Conservation (phyloP, 768 basidiomycete genomes). For the Hemileccinum impolitum region DNA sequence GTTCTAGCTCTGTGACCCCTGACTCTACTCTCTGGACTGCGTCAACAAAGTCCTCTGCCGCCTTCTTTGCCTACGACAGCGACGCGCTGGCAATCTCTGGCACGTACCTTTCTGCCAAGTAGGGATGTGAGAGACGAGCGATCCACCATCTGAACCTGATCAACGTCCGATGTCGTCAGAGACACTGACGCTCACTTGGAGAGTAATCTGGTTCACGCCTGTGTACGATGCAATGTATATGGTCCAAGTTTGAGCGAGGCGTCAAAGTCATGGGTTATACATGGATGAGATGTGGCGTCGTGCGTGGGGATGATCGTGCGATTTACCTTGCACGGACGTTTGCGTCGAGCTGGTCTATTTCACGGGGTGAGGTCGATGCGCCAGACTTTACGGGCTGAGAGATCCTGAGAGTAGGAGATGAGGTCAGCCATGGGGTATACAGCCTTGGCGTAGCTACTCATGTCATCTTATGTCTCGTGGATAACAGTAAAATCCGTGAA, state of each 20-base stretch:
- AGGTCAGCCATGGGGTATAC: background rate
- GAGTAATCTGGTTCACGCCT: constrained; percentile 26
- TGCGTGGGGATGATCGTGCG: too few relatives aligned
- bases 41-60: constrained; percentile 11
- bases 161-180: too few relatives aligned
- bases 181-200: too few relatives aligned
- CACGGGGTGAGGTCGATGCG: constrained; percentile 9
- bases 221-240: constrained; percentile 21
- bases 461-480: too few relatives aligned
- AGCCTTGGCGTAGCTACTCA: too few relatives aligned
- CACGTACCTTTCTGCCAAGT: constrained; percentile 17
- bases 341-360: constrained; percentile 17
- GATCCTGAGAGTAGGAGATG: constrained; percentile 14
- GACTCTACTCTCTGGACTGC: constrained; percentile 8
- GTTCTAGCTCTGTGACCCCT: constrained; percentile 14
- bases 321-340: too few relatives aligned
- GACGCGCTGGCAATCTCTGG: constrained; percentile 4
- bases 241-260: too few relatives aligned
- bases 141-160: constrained; percentile 9
- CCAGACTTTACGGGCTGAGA: constrained; percentile 15
- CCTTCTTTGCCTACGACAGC: constrained; percentile 6
- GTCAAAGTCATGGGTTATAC: too few relatives aligned
- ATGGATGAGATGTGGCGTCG: too few relatives aligned
- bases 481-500: too few relatives aligned
- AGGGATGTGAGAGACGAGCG: constrained; percentile 13